These are phyloP conservation scores for Fusarium buharicum DNA, from an alignment of 2,329 filamentous ascomycete species.

Conservation along the genomic window DNA sequence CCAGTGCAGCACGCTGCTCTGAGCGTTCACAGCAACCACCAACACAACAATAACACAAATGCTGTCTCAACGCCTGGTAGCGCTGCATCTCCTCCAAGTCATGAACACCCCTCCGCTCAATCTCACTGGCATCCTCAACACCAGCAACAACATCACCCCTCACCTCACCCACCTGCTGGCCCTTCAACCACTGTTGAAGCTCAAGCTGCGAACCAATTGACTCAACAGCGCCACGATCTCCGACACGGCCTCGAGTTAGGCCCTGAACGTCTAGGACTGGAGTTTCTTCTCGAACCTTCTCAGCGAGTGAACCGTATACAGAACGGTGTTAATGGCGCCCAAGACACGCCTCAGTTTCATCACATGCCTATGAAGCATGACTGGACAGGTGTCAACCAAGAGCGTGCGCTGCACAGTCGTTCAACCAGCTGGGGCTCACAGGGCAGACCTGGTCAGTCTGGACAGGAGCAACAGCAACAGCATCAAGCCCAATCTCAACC, in stretches of 20 bases:
- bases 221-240: slow-evolving; percentile 61
- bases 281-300: slow-evolving; percentile 74
- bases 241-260: slow-evolving; percentile 69
- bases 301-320: slow-evolving; percentile 65
- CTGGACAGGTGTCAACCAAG: slow-evolving; percentile 52
- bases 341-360: slow-evolving; percentile 57
- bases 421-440: slow-evolving; percentile 42
- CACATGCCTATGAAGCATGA: slow-evolving; percentile 64
- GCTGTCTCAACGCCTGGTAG: slow-evolving; percentile 43
- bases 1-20: slow-evolving; percentile 39
- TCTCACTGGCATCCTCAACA: slow-evolving; percentile 34
- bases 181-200: slow-evolving; percentile 22
- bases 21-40: slow-evolving; percentile 35
- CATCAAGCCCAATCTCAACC: slow-evolving; percentile 26
- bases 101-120: slow-evolving; percentile 27
- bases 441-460: slow-evolving; percentile 27
- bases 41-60: slow-evolving; percentile 42
- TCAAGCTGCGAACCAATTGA: slow-evolving; percentile 46
- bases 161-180: slow-evolving; percentile 7
- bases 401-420: slow-evolving; percentile 40
- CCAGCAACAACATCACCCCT: slow-evolving; percentile 30
- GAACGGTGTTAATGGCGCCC: slow-evolving; percentile 60
- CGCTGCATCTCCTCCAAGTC: slow-evolving; percentile 39
- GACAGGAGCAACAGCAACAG: slow-evolving; percentile 36
- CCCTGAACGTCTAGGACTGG: slow-evolving; percentile 75